Percentiles rank a stretch among this genome's conserved stretches.
These are phyloP conservation scores for Capronia coronata DNA, from an alignment of 2,329 filamentous ascomycete genomes.

Conservation along the genomic window DNA sequence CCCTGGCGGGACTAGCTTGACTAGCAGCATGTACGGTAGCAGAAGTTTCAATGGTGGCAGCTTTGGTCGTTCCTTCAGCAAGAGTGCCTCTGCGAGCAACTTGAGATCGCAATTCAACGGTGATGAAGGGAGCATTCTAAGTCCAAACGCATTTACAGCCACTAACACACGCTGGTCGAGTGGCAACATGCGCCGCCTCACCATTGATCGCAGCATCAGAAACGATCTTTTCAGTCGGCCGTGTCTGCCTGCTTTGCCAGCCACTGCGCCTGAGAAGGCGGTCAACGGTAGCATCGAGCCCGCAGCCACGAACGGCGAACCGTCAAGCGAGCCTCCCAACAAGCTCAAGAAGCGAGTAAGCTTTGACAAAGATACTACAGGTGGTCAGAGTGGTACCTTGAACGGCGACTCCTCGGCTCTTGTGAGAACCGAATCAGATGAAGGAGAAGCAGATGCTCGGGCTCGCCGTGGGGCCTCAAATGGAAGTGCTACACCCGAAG, in stretches of 20 bases:
- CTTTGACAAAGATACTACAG: slow-evolving; percentile 65
- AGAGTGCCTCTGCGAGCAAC: slow-evolving; percentile 83
- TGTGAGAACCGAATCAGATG: slow-evolving; percentile 43
- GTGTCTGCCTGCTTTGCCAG: slow-evolving; percentile 29
- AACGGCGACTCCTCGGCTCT: slow-evolving; percentile 46
- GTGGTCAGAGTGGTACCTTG: slow-evolving; percentile 34
- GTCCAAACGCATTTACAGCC: slow-evolving; percentile 75
- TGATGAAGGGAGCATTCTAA: slow-evolving; percentile 72
- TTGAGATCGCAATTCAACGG: slow-evolving; percentile 69
- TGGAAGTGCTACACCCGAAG: slow-evolving; percentile 33
- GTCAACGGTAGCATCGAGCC: slow-evolving; percentile 19
- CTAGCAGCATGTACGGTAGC: slow-evolving; percentile 36
- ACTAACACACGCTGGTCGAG: slow-evolving; percentile 59
- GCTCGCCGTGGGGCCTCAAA: slow-evolving; percentile 47
- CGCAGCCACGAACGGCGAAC: slow-evolving; percentile 37
- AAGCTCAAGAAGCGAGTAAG: slow-evolving; percentile 77
- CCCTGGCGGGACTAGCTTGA: slow-evolving; percentile 47
- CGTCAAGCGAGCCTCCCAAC: slow-evolving; percentile 31
- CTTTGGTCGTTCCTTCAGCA: slow-evolving; percentile 65
- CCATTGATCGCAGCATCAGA: slow-evolving; percentile 81
- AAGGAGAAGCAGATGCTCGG: slow-evolving; percentile 44
- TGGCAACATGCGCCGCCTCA: slow-evolving; percentile 76
- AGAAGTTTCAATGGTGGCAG: slow-evolving; percentile 46
- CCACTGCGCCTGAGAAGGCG: slow-evolving; percentile 33
- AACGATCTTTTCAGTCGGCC: slow-evolving; percentile 53